Evolutionary conservation across 768 basidiomycete genomes (phyloP), one percentile per base, ranked within the genome.

Genomic region (Lactarius pseudohatsudake): DNA sequence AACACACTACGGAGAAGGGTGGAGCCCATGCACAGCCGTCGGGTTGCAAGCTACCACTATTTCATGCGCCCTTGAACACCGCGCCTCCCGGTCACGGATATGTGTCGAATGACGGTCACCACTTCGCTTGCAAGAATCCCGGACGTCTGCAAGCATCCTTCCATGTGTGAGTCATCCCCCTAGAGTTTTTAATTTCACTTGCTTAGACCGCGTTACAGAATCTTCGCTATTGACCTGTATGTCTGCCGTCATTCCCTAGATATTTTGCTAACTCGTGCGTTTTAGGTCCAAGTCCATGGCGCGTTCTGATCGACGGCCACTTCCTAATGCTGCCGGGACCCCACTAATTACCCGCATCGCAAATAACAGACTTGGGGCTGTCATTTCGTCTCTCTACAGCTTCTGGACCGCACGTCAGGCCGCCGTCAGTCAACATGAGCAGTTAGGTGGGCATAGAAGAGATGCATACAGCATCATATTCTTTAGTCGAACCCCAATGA

Each of bases 381-480:
- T 86, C 0, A 82, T 82, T 47, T 82, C 84, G 0, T 81, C 86
- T 1, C 69, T 87, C 11, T 72, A 84, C 61, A 76, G 76, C 13
- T 87, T 87, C 71, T 87, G 86, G 86, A 64, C 74, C 13, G 81
- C 86, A 0, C 80, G 86, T 2, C 77, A 79, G 18, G 73, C 79
- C 22, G 80, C 81, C 4, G 60, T 79, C 20, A 70, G 61, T 10
- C 59, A 62, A 30, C 72, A 56, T 5, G 64, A 40, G 20, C 74
- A 75, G 50, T 72, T 61, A 8, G 72, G 72, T 8, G 72, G 69
- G 0, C 55, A 59, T 16, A 79, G 83, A 22, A 74, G 79, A 40
- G 86, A 87, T 64, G 77, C 86, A 0, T 87, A 87, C 67, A 85
- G 81, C 8, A 77, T 87, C 56, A 63, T 85, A 20, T 68, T 84